Evolutionary conservation across 2,329 filamentous ascomycete species (phyloP), one percentile per base, ranked within the genome.

Genomic region (Botryotinia narcissicola): DNA sequence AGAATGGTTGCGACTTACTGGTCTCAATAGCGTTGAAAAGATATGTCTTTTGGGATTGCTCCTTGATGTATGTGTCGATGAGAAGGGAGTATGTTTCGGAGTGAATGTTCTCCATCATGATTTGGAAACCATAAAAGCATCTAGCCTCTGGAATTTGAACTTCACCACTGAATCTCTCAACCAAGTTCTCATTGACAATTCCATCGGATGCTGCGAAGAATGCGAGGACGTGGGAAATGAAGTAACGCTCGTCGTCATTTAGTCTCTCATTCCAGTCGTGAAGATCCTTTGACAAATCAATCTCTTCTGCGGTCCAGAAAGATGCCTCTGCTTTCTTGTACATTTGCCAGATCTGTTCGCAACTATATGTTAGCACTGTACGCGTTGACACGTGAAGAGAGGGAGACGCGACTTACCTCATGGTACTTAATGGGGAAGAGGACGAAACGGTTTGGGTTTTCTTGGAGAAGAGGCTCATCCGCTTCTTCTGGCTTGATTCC

Each of bases 41-140:
- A 83, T 98, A 95, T 75, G 89, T 92, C 79, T 94, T 91, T 87
- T 99, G 95, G 82, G 93, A 92, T 76, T 93, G 93, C 87, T 99
- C 96, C 88, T 97, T 98, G 86, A 99, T 97, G 85, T 99, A 99
- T 76, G 95, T 98, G 84, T 99, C 96, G 83, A 99, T 99, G 82
- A 99, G 91, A 51, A 99, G 91, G 32, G 95, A 98, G 89, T 99
- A 99, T 72, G 96, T 99, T 87, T 99, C 96, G 25, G 96, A 98
- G 89, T 99, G 96, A 81, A 99, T 97, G 87, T 99, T 99, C 89
- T 99, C 96, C 93, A 99, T 98, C 96, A 99, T 99, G 87, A 98
- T 98, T 87, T 99, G 96, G 90, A 99, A 99, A 77, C 96, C 96
- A 84, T 99, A 99, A 89, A 99, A 99, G 91, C 96, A 99, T 81